phyloP scores from a whole-genome alignment of 345 rosid species.

The Linum tenue region DNA sequence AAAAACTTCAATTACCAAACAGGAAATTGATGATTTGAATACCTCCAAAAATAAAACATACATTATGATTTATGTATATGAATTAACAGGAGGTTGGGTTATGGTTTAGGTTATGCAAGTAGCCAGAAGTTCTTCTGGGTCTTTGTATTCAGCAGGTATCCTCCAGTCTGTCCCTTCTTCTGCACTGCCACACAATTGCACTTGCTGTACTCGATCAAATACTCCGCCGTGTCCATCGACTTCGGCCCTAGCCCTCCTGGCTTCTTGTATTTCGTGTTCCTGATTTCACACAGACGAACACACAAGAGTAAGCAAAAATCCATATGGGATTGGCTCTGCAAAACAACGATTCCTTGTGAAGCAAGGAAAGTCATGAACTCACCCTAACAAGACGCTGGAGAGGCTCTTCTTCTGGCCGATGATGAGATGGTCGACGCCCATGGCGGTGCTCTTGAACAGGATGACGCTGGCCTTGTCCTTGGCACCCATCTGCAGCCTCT shows the following conservation, averaged over 20 bases:
- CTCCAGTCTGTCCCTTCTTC: conserved; percentile 72
- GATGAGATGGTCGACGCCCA: conserved; percentile 51
- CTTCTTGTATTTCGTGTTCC: conserved; percentile 30
- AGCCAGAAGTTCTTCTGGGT: conserved; percentile 87
- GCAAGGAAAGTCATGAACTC: conserved; percentile 6
- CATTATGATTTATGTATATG: background rate
- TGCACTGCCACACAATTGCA: conserved; percentile 82
- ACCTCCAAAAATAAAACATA: background rate
- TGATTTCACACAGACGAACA: background rate
- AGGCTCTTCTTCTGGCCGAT: conserved; percentile 67
- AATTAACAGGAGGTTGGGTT: background rate
- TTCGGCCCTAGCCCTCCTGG: conserved; percentile 47
- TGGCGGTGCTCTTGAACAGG: conserved; percentile 36
- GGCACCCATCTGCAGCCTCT: conserved; percentile 38
- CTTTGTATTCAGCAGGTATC: conserved; percentile 81
- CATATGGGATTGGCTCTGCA: background rate
- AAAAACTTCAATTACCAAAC: background rate
- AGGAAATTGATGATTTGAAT: background rate
- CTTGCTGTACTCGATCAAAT: conserved; percentile 66
- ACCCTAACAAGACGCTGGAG: conserved; percentile 63
- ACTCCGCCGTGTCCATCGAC: conserved; percentile 61
- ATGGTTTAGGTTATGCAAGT: conserved; percentile 40
- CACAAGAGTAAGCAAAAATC: no score
- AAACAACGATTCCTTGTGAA: no score
- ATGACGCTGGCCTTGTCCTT: conserved; percentile 46